Evolutionary conservation across 306 rosid species (phyloP).

Genomic region (Coriaria nepalensis): DNA sequence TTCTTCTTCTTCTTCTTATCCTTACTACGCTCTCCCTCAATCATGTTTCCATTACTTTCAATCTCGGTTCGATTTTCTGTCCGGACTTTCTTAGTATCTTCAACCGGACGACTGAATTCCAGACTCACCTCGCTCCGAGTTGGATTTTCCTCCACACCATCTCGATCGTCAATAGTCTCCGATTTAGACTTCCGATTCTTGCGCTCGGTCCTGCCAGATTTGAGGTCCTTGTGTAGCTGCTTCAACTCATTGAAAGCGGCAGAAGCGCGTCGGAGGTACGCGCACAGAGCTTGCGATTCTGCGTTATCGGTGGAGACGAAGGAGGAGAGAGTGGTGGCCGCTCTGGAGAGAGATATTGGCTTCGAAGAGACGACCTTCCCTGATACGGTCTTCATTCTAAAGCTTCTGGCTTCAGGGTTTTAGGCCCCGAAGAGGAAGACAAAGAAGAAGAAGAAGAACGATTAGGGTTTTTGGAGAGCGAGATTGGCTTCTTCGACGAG

Average conservation of each 20-base stretch:
- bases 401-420: not conserved
- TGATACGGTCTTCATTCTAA: slow-evolving; percentile 23
- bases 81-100: not conserved
- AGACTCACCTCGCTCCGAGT: slow-evolving; percentile 5
- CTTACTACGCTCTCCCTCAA: not conserved
- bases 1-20: not conserved
- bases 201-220: slow-evolving; percentile 3
- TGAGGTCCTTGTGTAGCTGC: slow-evolving; percentile 28
- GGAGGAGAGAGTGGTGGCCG: slow-evolving; percentile 25
- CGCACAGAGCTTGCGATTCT: slow-evolving; percentile 17
- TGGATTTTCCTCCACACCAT: slow-evolving; percentile 1
- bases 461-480: slow-evolving; percentile 6
- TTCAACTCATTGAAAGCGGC: slow-evolving; percentile 35
- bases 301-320: slow-evolving; percentile 25
- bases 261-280: slow-evolving; percentile 34
- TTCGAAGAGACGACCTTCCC: slow-evolving; percentile 23
- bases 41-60: not conserved
- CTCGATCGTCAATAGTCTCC: slow-evolving; percentile 9
- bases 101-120: slow-evolving; percentile 6
- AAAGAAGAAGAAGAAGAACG: too few relatives aligned
- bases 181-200: slow-evolving; percentile 4
- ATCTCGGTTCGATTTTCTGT: not conserved
- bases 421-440: not conserved
- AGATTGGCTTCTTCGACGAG: too few relatives aligned
- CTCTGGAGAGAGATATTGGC: slow-evolving; percentile 34